Evolutionary conservation across 2,329 filamentous ascomycete species (phyloP).

Genomic region (Metarhizium anisopliae): DNA sequence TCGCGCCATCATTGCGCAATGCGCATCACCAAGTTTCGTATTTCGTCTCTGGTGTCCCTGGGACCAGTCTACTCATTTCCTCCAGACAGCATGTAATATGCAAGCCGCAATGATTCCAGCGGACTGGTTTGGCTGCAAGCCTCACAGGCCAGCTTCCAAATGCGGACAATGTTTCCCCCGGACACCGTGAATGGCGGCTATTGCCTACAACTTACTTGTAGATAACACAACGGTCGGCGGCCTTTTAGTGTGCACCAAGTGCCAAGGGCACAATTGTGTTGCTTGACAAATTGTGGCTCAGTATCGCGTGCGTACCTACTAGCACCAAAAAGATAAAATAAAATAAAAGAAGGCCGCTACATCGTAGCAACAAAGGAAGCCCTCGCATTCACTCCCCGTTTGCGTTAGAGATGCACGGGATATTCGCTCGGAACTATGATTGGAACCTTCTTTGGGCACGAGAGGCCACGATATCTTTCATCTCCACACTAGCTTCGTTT

Average conservation of each 20-base stretch:
- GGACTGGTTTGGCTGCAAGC: neutral
- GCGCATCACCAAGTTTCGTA: neutral
- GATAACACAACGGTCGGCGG: neutral
- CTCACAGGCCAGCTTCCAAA: slow-evolving; percentile 3
- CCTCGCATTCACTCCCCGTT: no score
- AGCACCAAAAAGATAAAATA: no score
- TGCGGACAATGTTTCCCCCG: neutral
- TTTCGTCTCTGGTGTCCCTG: no score
- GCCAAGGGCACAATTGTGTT: no score
- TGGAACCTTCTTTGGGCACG: neutral
- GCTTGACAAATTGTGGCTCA: no score
- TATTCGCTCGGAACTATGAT: no score
- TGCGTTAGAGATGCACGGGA: no score
- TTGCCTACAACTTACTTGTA: neutral
- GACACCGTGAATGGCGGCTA: neutral
- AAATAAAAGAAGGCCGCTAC: no score
- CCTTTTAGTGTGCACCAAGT: neutral
- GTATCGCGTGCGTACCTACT: no score
- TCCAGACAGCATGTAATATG: no score
- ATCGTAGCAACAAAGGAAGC: no score
- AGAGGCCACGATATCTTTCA: neutral
- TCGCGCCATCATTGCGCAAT: neutral
- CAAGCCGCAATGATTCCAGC: slow-evolving; percentile 2
- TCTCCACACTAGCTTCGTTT: neutral
- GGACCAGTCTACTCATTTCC: no score